A percentile compares a stretch with the other conserved stretches of the same genome.
phyloP scores from a whole-genome alignment of 2,329 filamentous ascomycete species.

The Aspergillus sojae region DNA sequence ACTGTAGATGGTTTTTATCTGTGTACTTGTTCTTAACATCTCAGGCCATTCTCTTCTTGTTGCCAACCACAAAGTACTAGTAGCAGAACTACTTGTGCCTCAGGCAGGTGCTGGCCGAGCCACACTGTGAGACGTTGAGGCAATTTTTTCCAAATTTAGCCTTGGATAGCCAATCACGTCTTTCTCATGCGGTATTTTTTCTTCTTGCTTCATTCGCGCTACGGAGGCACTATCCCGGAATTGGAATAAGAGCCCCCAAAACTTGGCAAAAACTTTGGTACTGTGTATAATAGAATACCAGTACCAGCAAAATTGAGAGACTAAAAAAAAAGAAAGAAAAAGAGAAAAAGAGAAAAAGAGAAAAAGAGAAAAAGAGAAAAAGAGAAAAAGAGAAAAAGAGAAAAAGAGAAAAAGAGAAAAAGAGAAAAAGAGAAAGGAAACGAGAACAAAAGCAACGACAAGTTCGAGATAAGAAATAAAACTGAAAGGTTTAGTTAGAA shows the following conservation, averaged over 20 bases:
- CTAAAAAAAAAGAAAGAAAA: not conserved
- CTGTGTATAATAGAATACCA: not conserved
- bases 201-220: constrained; percentile 11
- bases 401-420: not conserved
- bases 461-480: not conserved
- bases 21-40: not conserved
- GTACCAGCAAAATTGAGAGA: not conserved
- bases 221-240: constrained; percentile 8
- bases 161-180: constrained; percentile 19
- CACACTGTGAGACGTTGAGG: constrained; percentile 1
- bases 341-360: too few relatives aligned
- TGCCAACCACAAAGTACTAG: not conserved
- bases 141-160: constrained; percentile 24
- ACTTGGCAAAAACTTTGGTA: constrained; percentile 2
- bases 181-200: constrained; percentile 23
- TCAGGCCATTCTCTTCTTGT: not conserved
- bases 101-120: not conserved
- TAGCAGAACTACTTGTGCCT: not conserved
- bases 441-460: too few relatives aligned
- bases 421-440: not conserved
- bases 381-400: not conserved
- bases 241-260: constrained; percentile 2
- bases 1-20: not conserved
- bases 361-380: too few relatives aligned
- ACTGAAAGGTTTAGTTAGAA: not conserved